Base-by-base conservation (phyloP, 2,329 filamentous ascomycete genomes). In the Xylariaceae sp. region DNA sequence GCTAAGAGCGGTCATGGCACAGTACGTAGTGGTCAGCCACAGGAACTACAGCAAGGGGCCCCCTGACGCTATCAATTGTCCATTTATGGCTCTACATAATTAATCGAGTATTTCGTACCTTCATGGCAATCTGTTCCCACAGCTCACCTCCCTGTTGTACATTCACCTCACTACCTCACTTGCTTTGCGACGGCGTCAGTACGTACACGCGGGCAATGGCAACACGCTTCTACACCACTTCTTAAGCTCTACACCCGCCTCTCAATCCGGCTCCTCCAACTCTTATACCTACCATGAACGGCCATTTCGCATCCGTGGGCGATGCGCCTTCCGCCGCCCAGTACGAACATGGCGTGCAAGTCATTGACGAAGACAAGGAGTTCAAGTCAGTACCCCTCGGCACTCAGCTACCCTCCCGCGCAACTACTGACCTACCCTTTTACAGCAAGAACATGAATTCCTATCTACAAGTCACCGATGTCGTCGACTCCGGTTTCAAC, bases 281-380 rank as follows among this genome's bases (percentile, higher is more conserved):
- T 35, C 33, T 18, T 46, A 35, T 29, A 24, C 9, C 35, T 37
- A 50, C 37, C 52, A 83, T 89, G 81, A 94, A 93, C 68, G 83
- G 85, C 63, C 85, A 91, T 64, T 89, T 91, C 66, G 83, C 85
- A 55, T 73, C 79, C 41, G 80, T 87, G 63, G 84, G 84, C 70
- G 75, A 82, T 47, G 72, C 75, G 68, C 75, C 79, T 58, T 69
- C 72, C 49, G 73, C 76, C 53, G 74, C 79, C 61, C 75, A 81
- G 51, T 97, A 91, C 65, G 87, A 89, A 61, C 87, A 95, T 78
- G 93, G 93, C 61, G 87, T 97, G 60, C 93, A 98, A 69, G 89
- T 98, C 56, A 88, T 98, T 61, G 89, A 96, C 64, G 90, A 90
- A 69, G 84, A 94, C 62, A 97, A 97, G 73, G 78, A 88, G 57